These are phyloP conservation scores for Leishmania aethiopica DNA, from an alignment of 208 protist species.

Conservation along the genomic window DNA sequence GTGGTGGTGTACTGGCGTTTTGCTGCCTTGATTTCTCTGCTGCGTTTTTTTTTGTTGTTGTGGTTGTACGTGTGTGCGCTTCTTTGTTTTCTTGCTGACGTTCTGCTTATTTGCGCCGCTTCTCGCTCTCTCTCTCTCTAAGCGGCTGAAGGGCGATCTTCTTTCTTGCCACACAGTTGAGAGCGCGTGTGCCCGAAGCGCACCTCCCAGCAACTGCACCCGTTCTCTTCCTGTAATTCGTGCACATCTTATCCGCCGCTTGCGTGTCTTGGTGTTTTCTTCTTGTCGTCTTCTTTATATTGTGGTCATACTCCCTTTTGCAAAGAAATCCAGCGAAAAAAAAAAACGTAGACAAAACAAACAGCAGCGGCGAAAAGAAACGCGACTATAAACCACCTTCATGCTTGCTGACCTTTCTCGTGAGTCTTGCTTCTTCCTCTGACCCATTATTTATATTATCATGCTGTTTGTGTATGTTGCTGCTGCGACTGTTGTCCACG, in stretches of 20 bases:
- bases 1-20: not conserved
- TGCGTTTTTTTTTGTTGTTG: not conserved
- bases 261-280: not conserved
- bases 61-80: not conserved
- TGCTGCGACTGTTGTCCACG: not conserved
- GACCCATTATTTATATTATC: not conserved
- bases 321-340: not conserved
- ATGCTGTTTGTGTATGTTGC: slow-evolving; percentile 6
- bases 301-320: not conserved
- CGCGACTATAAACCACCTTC: not conserved
- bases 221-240: not conserved
- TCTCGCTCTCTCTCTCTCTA: not conserved
- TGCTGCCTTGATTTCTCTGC: not conserved
- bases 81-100: not conserved
- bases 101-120: not conserved
- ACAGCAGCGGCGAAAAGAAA: not conserved
- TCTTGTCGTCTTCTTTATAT: not conserved
- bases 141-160: not conserved
- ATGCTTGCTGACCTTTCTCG: not conserved
- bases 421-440: not conserved
- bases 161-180: not conserved
- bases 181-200: not conserved
- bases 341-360: not conserved
- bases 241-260: not conserved
- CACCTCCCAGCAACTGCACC: not conserved